Base-by-base conservation (phyloP, 768 basidiomycete genomes). In the Kwoniella sp. region DNA sequence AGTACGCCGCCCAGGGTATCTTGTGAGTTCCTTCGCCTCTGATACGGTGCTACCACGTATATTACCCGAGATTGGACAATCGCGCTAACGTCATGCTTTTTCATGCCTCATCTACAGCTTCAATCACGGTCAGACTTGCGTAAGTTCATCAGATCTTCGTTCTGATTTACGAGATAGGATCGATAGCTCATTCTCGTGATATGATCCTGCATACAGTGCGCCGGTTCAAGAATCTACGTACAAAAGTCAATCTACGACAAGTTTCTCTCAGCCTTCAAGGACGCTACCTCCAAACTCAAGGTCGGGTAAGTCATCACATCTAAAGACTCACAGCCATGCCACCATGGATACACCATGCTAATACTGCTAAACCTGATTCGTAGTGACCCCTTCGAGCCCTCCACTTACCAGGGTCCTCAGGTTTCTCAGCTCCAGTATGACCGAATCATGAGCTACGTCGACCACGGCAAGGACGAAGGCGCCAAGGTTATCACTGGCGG, bases 341-440 rank as follows among this genome's bases (percentile, higher is more conserved):
- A 13, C 17, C 8, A 19, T 36, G n/a, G 33, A 57, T 33, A 17
- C 30, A 33, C 13, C 13, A 5, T 46, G 30, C 47, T 55, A 33
- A 64, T 17, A 2, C 22, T n/a, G 44, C 4, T 7, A n/a, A 1
- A 26, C 40, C 4, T 9, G 17, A 44, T 27, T 4, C 12, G 21
- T 37, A 74, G 73, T 30, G 86, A 93, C 80, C 91, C 90, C 2
- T 88, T 92, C 72, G 88, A 90, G 71, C 86, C 88, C 29, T 81
- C 82, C 44, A 86, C 84, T 25, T 86, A 86, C 71, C 90, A 88
- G 40, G 94, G 94, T 1, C 93, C 94, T 29, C 83, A 94, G 78
- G 92, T 93, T 53, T 79, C 75, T 36, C 80, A 73, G 85, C 64
- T 61, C 2, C 76, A 81, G 64, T 77, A 78, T 67, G 77, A 78